These are phyloP conservation scores for Trebouxia sp. DNA, from an alignment of 139 green algal genomes.

Conservation along the genomic window DNA sequence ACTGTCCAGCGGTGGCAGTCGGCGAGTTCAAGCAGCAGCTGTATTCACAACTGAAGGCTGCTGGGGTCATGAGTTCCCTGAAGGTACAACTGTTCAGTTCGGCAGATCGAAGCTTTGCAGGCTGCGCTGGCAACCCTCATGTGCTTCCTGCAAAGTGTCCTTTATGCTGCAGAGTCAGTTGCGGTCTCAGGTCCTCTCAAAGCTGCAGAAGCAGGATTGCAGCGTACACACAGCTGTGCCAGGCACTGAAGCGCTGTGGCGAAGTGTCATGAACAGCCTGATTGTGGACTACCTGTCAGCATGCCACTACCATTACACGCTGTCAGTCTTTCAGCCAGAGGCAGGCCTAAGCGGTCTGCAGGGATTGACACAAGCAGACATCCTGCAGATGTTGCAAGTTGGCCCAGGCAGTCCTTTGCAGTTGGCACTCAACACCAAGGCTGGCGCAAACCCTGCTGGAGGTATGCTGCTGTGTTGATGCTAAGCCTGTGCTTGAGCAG, in stretches of 20 bases:
- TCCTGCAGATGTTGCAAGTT: constrained; percentile 2
- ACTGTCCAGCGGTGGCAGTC: not conserved
- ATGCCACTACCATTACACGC: constrained; percentile 33
- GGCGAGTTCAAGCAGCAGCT: constrained; percentile 33
- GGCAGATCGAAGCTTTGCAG: too few relatives aligned
- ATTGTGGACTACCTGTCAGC: constrained; percentile 39
- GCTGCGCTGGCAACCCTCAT: too few relatives aligned
- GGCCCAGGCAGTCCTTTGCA: not conserved
- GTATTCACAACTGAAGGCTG: constrained; percentile 31
- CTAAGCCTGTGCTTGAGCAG: not conserved
- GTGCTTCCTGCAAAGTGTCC: too few relatives aligned
- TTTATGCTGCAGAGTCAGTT: constrained; percentile 25
- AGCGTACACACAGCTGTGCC: not conserved
- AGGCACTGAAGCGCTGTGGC: constrained; percentile 13
- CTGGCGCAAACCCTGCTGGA: not conserved
- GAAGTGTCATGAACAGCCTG: constrained; percentile 35
- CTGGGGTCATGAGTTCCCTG: constrained; percentile 31
- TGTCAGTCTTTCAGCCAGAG: constrained; percentile 46
- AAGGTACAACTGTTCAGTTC: constrained; percentile 34
- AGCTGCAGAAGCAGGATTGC: constrained; percentile 18
- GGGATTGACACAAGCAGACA: not conserved
- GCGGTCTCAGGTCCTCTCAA: constrained; percentile 28
- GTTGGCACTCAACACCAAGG: not conserved
- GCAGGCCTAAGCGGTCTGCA: constrained; percentile 31
- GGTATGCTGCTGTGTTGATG: not conserved